Conservation (phyloP, 2,329 filamentous ascomycete genomes). For the Ilyonectria mors-panacis region DNA sequence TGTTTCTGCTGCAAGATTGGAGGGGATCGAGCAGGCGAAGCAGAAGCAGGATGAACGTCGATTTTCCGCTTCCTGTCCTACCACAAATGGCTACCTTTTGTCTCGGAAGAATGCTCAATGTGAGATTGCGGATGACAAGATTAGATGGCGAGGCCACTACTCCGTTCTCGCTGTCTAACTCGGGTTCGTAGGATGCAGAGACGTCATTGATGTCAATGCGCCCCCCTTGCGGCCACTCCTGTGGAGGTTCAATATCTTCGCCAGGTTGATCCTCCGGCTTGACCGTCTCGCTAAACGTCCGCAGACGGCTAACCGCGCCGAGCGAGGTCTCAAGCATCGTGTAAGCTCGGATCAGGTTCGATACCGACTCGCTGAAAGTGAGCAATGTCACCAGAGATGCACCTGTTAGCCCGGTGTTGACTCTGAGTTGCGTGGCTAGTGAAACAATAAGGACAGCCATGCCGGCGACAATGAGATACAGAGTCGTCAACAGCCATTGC, state of each 20-base stretch:
- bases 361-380: slow-evolving; percentile 52
- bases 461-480: slow-evolving; percentile 64
- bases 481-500: slow-evolving; percentile 67
- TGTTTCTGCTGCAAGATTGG: slow-evolving; percentile 40
- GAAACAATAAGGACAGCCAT: slow-evolving; percentile 62
- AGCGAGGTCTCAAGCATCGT: slow-evolving; percentile 44
- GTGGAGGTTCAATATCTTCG: slow-evolving; percentile 36
- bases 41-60: slow-evolving; percentile 57
- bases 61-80: slow-evolving; percentile 61
- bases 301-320: slow-evolving; percentile 41
- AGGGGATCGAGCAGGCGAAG: slow-evolving; percentile 60
- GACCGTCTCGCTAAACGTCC: slow-evolving; percentile 44
- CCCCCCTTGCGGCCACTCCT: slow-evolving; percentile 52
- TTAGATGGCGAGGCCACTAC: slow-evolving; percentile 6
- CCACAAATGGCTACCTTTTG: slow-evolving; percentile 57
- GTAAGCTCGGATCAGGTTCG: slow-evolving; percentile 41
- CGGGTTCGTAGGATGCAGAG: slow-evolving; percentile 52
- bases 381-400: slow-evolving; percentile 58
- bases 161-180: neutral
- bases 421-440: slow-evolving; percentile 60
- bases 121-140: slow-evolving; percentile 47
- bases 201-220: slow-evolving; percentile 50
- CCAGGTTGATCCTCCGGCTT: slow-evolving; percentile 43
- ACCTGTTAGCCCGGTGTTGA: slow-evolving; percentile 54
- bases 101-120: slow-evolving; percentile 48